Conservation (phyloP, 768 basidiomycete species). For the Krasilnikovozyma curviuscula region DNA sequence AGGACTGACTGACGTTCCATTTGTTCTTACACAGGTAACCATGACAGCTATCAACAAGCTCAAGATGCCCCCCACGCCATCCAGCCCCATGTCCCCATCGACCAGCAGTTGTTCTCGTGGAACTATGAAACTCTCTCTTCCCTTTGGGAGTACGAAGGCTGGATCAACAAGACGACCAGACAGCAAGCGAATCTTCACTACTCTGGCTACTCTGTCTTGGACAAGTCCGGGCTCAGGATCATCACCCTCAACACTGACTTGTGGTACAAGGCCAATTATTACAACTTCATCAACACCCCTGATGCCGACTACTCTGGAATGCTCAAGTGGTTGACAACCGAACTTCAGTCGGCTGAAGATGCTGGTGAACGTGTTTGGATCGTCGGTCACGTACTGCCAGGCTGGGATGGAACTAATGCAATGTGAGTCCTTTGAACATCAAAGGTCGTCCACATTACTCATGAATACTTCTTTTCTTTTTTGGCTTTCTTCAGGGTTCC, state of each 20-base stretch:
- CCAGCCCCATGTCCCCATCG: no score
- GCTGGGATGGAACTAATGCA: constrained; percentile 52
- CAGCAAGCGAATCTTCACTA: constrained; percentile 47
- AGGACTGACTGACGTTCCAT: constrained; percentile 53
- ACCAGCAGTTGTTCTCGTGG: no score
- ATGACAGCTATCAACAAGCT: constrained; percentile 49
- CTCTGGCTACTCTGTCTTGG: constrained; percentile 49
- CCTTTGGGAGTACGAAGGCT: constrained; percentile 51
- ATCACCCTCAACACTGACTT: constrained; percentile 60
- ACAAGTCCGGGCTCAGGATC: constrained; percentile 45
- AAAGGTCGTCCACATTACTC: no score
- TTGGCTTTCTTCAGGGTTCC: no score
- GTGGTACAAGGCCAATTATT: constrained; percentile 47
- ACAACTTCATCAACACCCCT: constrained; percentile 59
- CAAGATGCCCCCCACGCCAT: constrained; percentile 13
- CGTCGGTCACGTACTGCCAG: constrained; percentile 41
- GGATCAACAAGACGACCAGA: constrained; percentile 43
- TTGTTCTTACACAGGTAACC: constrained; percentile 57
- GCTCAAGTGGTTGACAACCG: constrained; percentile 56
- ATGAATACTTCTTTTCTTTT: no score
- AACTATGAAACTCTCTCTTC: constrained; percentile 55
- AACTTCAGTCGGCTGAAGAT: constrained; percentile 60
- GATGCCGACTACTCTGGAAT: constrained; percentile 52
- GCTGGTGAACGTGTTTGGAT: constrained; percentile 56
- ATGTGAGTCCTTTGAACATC: constrained; percentile 41